Conservation (phyloP, 305 asterid genomes). For the Fraxinus sp. region DNA sequence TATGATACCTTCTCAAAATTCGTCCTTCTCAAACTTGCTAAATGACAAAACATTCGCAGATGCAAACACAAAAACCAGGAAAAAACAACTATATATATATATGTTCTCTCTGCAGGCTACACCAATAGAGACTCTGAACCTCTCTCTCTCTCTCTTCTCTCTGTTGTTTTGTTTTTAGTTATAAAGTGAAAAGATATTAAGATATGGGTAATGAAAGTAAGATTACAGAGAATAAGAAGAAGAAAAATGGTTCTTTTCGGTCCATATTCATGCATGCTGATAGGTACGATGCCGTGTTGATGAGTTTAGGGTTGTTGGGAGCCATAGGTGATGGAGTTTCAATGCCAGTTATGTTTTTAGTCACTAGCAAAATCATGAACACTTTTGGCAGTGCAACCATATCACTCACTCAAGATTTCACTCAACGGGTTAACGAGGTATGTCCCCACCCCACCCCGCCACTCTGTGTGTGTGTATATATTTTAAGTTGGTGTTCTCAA, state of each 20-base stretch:
- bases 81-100: neutral
- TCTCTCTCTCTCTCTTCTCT: neutral
- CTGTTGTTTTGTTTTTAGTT: neutral
- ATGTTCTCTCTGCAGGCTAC: neutral
- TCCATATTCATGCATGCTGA: constrained; percentile 90
- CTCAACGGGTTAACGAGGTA: constrained; percentile 58
- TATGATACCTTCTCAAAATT: neutral
- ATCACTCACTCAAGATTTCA: constrained; percentile 37
- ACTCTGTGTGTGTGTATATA: neutral
- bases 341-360: constrained; percentile 64
- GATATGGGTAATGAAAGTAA: neutral
- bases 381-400: constrained; percentile 48
- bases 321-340: constrained; percentile 72
- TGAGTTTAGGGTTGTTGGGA: constrained; percentile 70
- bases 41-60: neutral
- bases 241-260: constrained; percentile 31
- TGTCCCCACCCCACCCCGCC: neutral
- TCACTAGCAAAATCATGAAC: constrained; percentile 78
- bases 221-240: neutral
- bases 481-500: neutral
- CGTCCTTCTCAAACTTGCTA: neutral
- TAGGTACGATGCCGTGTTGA: constrained; percentile 47
- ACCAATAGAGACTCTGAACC: neutral
- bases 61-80: neutral
- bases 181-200: neutral